These are phyloP conservation scores for Spiraea crenata DNA, from an alignment of 331 rosid species.

Conservation along the genomic window DNA sequence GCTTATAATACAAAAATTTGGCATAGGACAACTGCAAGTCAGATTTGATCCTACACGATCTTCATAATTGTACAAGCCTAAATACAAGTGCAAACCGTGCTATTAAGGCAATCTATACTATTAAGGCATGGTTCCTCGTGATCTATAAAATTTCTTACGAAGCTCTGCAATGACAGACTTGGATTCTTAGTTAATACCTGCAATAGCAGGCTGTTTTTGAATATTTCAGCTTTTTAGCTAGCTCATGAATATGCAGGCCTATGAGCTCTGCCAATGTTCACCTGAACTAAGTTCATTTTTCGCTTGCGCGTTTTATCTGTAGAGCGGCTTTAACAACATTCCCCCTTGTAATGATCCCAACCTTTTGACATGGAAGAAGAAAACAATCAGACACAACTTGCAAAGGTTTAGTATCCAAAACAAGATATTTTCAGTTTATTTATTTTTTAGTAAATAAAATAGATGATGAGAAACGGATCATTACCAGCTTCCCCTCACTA, in stretches of 20 bases:
- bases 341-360: constrained; percentile 86
- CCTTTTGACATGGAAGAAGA: constrained; percentile 46
- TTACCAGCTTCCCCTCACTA: constrained; percentile 77
- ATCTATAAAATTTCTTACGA: constrained; percentile 7
- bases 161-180: constrained; percentile 22
- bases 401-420: constrained; percentile 12
- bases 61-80: constrained; percentile 15
- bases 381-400: constrained; percentile 29
- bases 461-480: constrained; percentile 6
- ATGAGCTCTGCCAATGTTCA: constrained; percentile 17
- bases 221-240: no score
- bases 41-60: constrained; percentile 15
- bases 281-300: constrained; percentile 27
- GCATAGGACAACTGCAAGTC: constrained; percentile 4
- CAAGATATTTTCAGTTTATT: neutral
- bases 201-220: neutral
- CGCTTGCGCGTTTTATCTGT: constrained; percentile 60
- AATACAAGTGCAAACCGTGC: constrained; percentile 6
- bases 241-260: constrained; percentile 3
- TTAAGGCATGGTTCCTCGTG: constrained; percentile 1
- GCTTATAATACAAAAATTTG: constrained; percentile 16
- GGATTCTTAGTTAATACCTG: constrained; percentile 19
- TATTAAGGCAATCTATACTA: constrained; percentile 12
- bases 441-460: no score
- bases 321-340: constrained; percentile 89